A percentile compares a stretch with the other conserved stretches of the same genome.
These are phyloP conservation scores for Dendrobium nobile DNA, from an alignment of 106 monocot species.

Conservation along the genomic window DNA sequence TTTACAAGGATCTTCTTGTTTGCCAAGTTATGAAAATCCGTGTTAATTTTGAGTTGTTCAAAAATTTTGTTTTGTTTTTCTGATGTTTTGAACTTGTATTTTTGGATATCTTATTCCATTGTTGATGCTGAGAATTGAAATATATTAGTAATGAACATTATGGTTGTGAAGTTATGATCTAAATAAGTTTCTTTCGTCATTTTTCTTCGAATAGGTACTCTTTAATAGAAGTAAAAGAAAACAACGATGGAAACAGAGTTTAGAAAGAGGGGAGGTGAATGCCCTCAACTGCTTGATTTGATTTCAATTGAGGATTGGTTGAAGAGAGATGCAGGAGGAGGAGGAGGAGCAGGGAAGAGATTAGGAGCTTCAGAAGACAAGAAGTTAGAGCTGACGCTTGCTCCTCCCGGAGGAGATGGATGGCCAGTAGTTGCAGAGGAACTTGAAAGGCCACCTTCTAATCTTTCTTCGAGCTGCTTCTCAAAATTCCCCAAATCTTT, in stretches of 20 bases:
- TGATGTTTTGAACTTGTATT: background rate
- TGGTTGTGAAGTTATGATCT: background rate
- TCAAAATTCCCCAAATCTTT: background rate
- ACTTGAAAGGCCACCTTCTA: background rate
- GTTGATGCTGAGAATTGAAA: background rate
- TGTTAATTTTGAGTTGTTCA: background rate
- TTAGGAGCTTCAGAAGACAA: constrained; percentile 36
- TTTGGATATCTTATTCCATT: background rate
- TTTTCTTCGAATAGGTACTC: background rate
- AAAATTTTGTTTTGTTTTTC: background rate
- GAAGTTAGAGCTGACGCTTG: constrained; percentile 69
- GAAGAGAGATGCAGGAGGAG: constrained; percentile 11
- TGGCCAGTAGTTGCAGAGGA: constrained; percentile 4
- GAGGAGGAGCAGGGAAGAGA: constrained; percentile 11
- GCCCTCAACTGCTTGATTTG: constrained; percentile 17
- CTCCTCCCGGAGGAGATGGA: constrained; percentile 40
- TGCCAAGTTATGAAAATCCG: no score
- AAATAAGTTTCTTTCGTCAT: background rate
- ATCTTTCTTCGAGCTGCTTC: constrained; percentile 22
- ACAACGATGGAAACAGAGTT: constrained; percentile 18
- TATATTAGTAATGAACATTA: background rate
- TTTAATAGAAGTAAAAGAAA: background rate
- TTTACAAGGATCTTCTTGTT: no score
- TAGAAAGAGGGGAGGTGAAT: background rate
- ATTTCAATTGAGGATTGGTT: constrained; percentile 16